These are phyloP conservation scores for Entomortierella lignicola DNA, from an alignment of 192 early-diverging fungal genomes.

Conservation along the genomic window DNA sequence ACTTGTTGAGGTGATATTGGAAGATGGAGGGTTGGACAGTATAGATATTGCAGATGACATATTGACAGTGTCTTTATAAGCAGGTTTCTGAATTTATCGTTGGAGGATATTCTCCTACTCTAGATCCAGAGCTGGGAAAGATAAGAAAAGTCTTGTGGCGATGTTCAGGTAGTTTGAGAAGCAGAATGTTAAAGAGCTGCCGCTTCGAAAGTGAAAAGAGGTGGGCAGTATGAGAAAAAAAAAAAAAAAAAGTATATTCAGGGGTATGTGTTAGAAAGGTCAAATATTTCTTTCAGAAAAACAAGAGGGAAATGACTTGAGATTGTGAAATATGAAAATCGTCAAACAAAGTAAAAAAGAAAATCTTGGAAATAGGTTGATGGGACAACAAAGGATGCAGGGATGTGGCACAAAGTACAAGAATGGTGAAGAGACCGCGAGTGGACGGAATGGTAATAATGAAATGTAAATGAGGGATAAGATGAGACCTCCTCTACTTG, in stretches of 20 bases:
- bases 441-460: too few relatives aligned
- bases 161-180: not conserved
- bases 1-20: not conserved
- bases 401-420: too few relatives aligned
- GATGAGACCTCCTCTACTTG: too few relatives aligned
- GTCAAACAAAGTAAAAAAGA: too few relatives aligned
- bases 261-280: not conserved
- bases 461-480: too few relatives aligned
- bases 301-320: too few relatives aligned
- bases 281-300: too few relatives aligned
- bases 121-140: not conserved
- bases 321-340: too few relatives aligned
- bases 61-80: not conserved
- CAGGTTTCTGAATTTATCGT: not conserved
- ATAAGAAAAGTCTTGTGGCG: not conserved
- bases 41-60: not conserved
- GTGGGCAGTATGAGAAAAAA: slow-evolving; percentile 3
- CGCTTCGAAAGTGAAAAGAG: not conserved
- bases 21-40: not conserved
- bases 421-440: too few relatives aligned
- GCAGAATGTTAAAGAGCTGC: not conserved
- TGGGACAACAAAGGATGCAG: too few relatives aligned
- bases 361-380: too few relatives aligned
- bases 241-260: not conserved
- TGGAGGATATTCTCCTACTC: too few relatives aligned